Evolutionary conservation across 352 stramenopile genomes (phyloP).

Genomic region (Blastocystis hominis): DNA sequence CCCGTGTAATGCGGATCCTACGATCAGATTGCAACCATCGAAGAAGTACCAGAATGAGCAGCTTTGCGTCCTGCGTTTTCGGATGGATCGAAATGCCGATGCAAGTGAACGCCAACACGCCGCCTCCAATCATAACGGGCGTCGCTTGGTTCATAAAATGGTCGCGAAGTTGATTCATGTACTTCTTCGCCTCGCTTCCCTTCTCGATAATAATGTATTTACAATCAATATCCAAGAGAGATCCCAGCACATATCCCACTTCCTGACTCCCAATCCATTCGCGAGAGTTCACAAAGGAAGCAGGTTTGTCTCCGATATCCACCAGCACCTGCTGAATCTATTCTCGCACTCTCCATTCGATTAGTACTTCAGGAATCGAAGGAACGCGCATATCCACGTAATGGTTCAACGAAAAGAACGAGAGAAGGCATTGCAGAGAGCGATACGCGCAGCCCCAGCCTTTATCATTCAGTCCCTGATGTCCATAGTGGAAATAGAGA

Average conservation of each 20-base stretch:
- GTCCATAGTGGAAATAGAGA: constrained; percentile 76
- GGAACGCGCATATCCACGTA: constrained; percentile 61
- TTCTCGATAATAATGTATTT: constrained; percentile 66
- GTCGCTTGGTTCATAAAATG: constrained; percentile 72
- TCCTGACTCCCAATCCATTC: constrained; percentile 76
- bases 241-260: constrained; percentile 72
- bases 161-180: constrained; percentile 68
- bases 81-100: constrained; percentile 71
- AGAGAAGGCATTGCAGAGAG: constrained; percentile 73
- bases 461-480: constrained; percentile 72
- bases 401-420: constrained; percentile 67
- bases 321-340: constrained; percentile 73
- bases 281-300: constrained; percentile 67
- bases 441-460: constrained; percentile 77
- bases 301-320: constrained; percentile 71
- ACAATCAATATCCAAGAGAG: constrained; percentile 66
- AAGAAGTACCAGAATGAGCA: constrained; percentile 67
- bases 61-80: constrained; percentile 66
- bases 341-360: background rate
- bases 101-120: constrained; percentile 72
- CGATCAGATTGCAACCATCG: background rate
- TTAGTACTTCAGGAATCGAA: constrained; percentile 62
- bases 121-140: constrained; percentile 75
- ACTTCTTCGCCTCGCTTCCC: constrained; percentile 66
- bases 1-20: constrained; percentile 71